A percentile compares a stretch with the other conserved stretches of the same genome.
Conservation (phyloP, 306 rosid species). For the Casuarina glauca region DNA sequence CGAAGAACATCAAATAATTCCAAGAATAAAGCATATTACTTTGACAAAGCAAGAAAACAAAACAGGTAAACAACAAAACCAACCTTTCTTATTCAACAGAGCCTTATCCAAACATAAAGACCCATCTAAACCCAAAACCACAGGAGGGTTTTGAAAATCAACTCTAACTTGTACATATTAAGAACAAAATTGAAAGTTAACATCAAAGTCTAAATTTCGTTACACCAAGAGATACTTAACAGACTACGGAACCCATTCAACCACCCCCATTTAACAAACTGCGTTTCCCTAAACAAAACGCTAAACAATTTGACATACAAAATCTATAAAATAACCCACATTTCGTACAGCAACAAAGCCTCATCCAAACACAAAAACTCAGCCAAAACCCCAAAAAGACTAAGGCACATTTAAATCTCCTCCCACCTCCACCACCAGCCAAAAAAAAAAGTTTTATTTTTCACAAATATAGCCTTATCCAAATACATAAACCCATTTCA, state of each 20-base stretch:
- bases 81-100: neutral
- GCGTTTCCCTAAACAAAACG: neutral
- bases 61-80: neutral
- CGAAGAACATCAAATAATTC: neutral
- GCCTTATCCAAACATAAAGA: neutral
- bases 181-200: neutral
- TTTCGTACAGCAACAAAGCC: neutral
- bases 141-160: neutral
- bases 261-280: neutral
- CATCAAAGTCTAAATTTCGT: neutral
- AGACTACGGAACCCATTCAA: neutral
- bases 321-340: neutral
- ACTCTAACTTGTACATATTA: neutral
- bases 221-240: neutral
- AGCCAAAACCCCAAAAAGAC: neutral
- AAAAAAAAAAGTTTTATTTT: neutral
- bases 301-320: neutral
- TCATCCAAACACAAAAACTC: neutral
- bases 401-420: neutral
- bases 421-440: neutral
- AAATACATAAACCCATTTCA: neutral
- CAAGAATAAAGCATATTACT: neutral
- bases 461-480: constrained; percentile 7
- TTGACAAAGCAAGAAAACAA: neutral
- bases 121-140: neutral